Evolutionary conservation across 2,329 filamentous ascomycete genomes (phyloP).

Genomic region (Aciculosporium take): DNA sequence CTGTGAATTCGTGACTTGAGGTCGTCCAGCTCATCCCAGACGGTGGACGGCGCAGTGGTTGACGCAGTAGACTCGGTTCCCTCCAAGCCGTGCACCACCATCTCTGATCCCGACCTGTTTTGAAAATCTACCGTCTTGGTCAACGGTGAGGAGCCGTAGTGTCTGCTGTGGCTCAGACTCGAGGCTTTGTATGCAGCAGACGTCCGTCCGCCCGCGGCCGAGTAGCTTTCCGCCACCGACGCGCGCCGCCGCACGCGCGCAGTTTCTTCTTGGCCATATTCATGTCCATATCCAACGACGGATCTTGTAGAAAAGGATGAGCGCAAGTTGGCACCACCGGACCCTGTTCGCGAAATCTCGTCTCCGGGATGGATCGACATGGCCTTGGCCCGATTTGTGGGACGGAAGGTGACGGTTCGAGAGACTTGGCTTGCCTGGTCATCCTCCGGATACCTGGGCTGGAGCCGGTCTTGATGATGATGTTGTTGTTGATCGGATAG

Average conservation of each 20-base stretch:
- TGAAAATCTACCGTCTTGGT: constrained; percentile 27
- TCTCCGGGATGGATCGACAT: constrained; percentile 25
- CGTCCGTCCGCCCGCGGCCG: constrained; percentile 25
- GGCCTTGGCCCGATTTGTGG: constrained; percentile 27
- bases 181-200: constrained; percentile 28
- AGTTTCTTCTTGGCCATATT: constrained; percentile 19
- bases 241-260: constrained; percentile 22
- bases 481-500: constrained; percentile 46
- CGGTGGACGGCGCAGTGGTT: constrained; percentile 76
- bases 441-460: constrained; percentile 26
- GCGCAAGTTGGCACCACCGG: constrained; percentile 19
- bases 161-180: constrained; percentile 14
- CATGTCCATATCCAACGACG: constrained; percentile 34
- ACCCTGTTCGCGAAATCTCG: constrained; percentile 20
- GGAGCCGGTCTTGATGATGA: constrained; percentile 32
- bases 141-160: constrained; percentile 47
- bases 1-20: constrained; percentile 85
- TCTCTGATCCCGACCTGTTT: constrained; percentile 15
- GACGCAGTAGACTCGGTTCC: constrained; percentile 79
- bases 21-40: constrained; percentile 96
- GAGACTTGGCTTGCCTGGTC: constrained; percentile 26
- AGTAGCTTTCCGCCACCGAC: constrained; percentile 34
- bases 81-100: constrained; percentile 33
- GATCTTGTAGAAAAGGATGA: constrained; percentile 36
- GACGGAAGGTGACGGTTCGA: constrained; percentile 31